Evolutionary conservation across 208 protist species (phyloP).

Genomic region (Crithidia fasciculata): DNA sequence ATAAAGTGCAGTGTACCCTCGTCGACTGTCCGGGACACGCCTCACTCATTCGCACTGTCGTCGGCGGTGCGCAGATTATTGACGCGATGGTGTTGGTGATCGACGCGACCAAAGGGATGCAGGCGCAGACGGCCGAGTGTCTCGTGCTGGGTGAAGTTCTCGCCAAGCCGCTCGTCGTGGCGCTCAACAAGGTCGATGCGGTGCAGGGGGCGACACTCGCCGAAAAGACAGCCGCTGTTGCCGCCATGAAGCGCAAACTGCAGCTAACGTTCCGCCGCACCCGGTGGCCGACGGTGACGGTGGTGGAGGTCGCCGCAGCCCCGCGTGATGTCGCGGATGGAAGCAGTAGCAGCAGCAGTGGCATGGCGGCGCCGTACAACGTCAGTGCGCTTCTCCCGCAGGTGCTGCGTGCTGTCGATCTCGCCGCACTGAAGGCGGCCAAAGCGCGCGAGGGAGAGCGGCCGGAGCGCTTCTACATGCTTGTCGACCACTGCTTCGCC

Average conservation of each 20-base stretch:
- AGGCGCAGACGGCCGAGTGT: conserved; percentile 98
- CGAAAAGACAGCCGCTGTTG: conserved; percentile 40
- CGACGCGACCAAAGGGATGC: conserved; percentile 97
- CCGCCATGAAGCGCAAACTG: conserved; percentile 56
- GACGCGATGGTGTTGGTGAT: conserved; percentile 98
- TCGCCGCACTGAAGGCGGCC: conserved; percentile 26
- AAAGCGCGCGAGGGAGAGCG: conserved; percentile 16
- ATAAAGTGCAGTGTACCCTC: conserved; percentile 90
- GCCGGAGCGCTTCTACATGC: conserved; percentile 87
- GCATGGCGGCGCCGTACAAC: conserved; percentile 30
- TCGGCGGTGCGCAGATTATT: conserved; percentile 98
- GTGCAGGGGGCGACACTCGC: conserved; percentile 41
- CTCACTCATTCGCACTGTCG: conserved; percentile 97
- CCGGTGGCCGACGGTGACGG: conserved; percentile 67
- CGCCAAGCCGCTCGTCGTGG: conserved; percentile 90
- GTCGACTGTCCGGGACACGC: conserved; percentile 99
- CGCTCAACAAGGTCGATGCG: conserved; percentile 97
- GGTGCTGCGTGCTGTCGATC: conserved; percentile 40
- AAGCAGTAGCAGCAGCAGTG: conserved; percentile 2
- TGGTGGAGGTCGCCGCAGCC: conserved; percentile 74
- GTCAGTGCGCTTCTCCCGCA: conserved; percentile 47
- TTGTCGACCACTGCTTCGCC: conserved; percentile 98
- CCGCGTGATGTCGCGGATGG: conserved; percentile 33
- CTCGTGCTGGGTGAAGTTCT: conserved; percentile 85
- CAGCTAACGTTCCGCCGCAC: conserved; percentile 70